Evolutionary conservation across 371 early-diverging fungal genomes (phyloP), one percentile per base, ranked within the genome.

Genomic region (Actinomortierella ambigua): DNA sequence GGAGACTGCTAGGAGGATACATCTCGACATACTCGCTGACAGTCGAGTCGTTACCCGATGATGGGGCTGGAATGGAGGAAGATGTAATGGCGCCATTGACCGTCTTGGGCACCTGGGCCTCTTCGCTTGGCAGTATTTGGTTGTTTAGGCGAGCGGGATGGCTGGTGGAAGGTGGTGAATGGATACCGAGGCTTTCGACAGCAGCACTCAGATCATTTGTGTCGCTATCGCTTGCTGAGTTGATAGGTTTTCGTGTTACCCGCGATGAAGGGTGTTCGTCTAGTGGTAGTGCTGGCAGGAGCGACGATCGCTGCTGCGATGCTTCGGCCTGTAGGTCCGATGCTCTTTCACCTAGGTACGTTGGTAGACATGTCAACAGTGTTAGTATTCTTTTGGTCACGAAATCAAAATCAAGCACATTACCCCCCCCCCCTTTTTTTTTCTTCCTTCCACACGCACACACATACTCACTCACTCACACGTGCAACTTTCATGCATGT

Each of bases 241-340:
- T 5, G 43, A 9, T 0, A n/a, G 27, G 24, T 44, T 18, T 40
- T 42, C 49, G 28, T n/a, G n/a, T 27, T 24, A 7, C 23, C 44
- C 23, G 41, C 48, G 51, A 34, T 34, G 34, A 6, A 34, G 34
- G 34, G 11, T 34, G 34, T 11, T 47, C 55, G 29, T 69, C 61
- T 29, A 73, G 63, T 0, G 75, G 67, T 18, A 73, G 27, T 2
- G 75, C 67, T 14, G 75, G 68, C 18, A 73, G 39, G 24, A 73
- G 57, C 27, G 73, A 63, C 1, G 68, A 57, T 17, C 43, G 57
- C 11, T 57, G 55, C 22, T 57, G 55, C 22, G 22, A 18, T 15
- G 8, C 48, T 48, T 18, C 11, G 23, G 40, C 34, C 11, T 6
- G 4, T 23, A 51, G 0, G 51, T 40, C 22, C 42, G 40, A 23